These are phyloP conservation scores for Boehmeria nivea DNA, from an alignment of 306 rosid species.

Conservation along the genomic window DNA sequence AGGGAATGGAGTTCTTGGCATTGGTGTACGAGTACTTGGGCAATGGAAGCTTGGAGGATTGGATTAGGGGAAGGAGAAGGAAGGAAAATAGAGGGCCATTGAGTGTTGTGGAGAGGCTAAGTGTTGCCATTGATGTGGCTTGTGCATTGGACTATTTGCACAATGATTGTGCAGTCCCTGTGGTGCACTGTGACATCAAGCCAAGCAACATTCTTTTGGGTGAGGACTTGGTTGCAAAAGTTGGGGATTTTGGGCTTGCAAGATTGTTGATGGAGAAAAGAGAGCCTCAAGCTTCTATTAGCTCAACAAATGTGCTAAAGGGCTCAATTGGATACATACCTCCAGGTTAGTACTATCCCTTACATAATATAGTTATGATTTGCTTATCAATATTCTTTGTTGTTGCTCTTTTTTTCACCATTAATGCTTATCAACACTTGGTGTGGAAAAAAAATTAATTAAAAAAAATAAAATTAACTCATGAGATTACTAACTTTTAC, in stretches of 20 bases:
- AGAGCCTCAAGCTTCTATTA: conserved; percentile 28
- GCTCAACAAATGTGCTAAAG: conserved; percentile 47
- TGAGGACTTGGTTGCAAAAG: conserved; percentile 47
- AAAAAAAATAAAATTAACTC: too few species aligned
- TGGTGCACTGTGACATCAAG: conserved; percentile 60
- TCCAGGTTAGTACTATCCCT: conserved; percentile 54
- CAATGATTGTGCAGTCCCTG: conserved; percentile 52
- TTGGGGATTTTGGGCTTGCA: conserved; percentile 81
- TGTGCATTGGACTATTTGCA: conserved; percentile 63
- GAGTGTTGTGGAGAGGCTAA: conserved; percentile 54
- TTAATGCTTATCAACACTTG: too few species aligned
- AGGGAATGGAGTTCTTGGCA: conserved; percentile 56
- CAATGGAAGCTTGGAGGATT: conserved; percentile 74
- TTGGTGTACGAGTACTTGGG: conserved; percentile 56
- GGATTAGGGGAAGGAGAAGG: conserved; percentile 48
- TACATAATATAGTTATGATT: too few species aligned
- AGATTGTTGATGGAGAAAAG: conserved; percentile 41
- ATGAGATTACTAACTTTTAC: too few species aligned
- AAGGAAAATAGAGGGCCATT: conserved; percentile 39
- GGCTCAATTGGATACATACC: conserved; percentile 87
- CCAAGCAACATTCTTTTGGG: too few species aligned
- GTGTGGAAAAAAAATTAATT: too few species aligned
- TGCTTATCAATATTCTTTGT: too few species aligned
- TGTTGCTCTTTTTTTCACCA: too few species aligned
- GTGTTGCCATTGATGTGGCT: conserved; percentile 55